A percentile compares a stretch with the other conserved stretches of the same genome.
phyloP scores from a whole-genome alignment of 306 rosid genomes.

The Cicer arietinum region DNA sequence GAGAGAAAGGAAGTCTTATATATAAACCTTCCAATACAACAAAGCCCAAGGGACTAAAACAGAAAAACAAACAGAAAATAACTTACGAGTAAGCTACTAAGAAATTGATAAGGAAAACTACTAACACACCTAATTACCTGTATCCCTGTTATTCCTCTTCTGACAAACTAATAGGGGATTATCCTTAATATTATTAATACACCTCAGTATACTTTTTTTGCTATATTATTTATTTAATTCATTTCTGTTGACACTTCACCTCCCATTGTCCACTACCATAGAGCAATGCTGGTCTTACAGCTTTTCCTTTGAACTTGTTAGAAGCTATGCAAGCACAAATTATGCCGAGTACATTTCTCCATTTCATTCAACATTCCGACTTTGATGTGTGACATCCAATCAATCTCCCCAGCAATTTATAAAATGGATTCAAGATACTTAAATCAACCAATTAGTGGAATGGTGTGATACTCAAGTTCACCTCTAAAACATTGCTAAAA shows the following conservation, averaged over 20 bases:
- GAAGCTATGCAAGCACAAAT: constrained; percentile 20
- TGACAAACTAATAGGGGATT: neutral
- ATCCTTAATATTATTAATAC: no score
- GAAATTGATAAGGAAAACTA: neutral
- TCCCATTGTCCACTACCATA: neutral
- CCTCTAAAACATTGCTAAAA: constrained; percentile 7
- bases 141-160: neutral
- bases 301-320: constrained; percentile 35
- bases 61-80: neutral
- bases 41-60: neutral
- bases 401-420: constrained; percentile 10
- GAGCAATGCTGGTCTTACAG: constrained; percentile 20
- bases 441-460: neutral
- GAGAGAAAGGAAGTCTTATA: constrained; percentile 3
- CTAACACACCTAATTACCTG: neutral
- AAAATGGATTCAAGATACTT: neutral
- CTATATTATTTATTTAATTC: constrained; percentile 10
- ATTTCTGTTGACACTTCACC: constrained; percentile 26
- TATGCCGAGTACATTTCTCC: neutral
- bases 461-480: neutral
- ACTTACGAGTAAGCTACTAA: neutral
- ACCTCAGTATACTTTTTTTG: neutral
- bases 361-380: neutral
- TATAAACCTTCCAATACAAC: neutral
- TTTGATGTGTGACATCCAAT: neutral